Base-by-base conservation (phyloP, 2,329 filamentous ascomycete species). In the Metarhizium robertsii region DNA sequence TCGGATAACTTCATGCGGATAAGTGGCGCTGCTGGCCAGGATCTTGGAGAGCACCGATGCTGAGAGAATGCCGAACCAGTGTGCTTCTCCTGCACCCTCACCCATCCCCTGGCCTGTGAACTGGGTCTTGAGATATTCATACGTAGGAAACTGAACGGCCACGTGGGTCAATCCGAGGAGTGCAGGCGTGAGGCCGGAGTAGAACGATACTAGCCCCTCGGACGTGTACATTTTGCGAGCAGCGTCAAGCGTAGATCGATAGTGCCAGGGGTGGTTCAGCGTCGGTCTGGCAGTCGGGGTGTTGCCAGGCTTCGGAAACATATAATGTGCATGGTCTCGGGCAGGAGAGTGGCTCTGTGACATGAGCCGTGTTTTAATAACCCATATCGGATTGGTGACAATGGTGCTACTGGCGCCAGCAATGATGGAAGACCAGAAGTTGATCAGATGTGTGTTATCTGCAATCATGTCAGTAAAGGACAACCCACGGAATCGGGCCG, bases 321-420 rank as follows among this genome's bases (percentile, higher is more conserved):
- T 61, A 58, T 72, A 75, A 60, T 75, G 71, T 57, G 74, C 71
- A 16, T 70, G 75, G 66, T 67, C 76, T 67, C 72, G 75, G 69
- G 67, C 59, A 71, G 67, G 70, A 75, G 59, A 61, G 72, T 78
- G 60, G 80, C 85, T 87, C 74, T 97, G 94, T 42, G 94, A 96
- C 94, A 97, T 97, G 63, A 99, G 81, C 62, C 94, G 82, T 51
- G 94, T 99, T 74, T 99, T 99, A 75, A 99, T 96, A 42, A 99
- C 94, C 94, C 94, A 99, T 58, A 99, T 99, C 1, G 94, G 94
- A 70, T 97, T 99, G 29, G 94, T 99, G 59, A 87, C 88, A 60
- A 97, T 80, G 4, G 94, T 99, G 62, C 92, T 96, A 74, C 88
- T 96, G 58, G 85, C 91, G 53, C 94, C 94, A 29, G 92, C 94